Percentiles rank a stretch among this genome's conserved stretches.
These are phyloP conservation scores for Albizia julibrissin DNA, from an alignment of 306 rosid species.

Conservation along the genomic window DNA sequence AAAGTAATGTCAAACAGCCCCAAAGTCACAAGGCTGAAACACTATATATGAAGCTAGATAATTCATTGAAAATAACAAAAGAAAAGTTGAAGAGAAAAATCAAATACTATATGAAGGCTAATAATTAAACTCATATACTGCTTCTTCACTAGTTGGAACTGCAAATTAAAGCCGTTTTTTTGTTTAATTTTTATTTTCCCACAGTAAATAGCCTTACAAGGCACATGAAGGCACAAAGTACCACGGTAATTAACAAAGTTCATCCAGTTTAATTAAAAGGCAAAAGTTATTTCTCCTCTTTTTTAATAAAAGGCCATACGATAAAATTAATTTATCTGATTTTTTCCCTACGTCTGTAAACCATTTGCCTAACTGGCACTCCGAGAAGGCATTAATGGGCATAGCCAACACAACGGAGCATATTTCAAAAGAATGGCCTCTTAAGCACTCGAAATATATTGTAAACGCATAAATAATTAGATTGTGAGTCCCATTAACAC, in stretches of 20 bases:
- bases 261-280: constrained; percentile 6
- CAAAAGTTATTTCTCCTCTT: background rate
- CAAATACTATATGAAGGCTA: background rate
- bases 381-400: constrained; percentile 12
- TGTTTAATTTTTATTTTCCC: background rate
- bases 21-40: background rate
- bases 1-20: no score
- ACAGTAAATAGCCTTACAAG: constrained; percentile 22
- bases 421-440: constrained; percentile 24
- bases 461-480: background rate
- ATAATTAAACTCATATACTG: background rate
- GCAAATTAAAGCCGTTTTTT: background rate
- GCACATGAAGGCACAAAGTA: constrained; percentile 5
- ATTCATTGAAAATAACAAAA: background rate
- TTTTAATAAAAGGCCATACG: background rate
- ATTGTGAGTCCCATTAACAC: background rate
- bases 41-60: background rate
- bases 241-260: constrained; percentile 10
- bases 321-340: background rate
- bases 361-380: constrained; percentile 30
- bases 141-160: constrained; percentile 13
- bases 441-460: background rate
- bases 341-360: background rate
- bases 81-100: background rate
- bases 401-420: constrained; percentile 6